A percentile compares a stretch with the other conserved stretches of the same genome.
Evolutionary conservation across 73 alveolate genomes (phyloP).

Genomic region (Paramecium primaurelia): DNA sequence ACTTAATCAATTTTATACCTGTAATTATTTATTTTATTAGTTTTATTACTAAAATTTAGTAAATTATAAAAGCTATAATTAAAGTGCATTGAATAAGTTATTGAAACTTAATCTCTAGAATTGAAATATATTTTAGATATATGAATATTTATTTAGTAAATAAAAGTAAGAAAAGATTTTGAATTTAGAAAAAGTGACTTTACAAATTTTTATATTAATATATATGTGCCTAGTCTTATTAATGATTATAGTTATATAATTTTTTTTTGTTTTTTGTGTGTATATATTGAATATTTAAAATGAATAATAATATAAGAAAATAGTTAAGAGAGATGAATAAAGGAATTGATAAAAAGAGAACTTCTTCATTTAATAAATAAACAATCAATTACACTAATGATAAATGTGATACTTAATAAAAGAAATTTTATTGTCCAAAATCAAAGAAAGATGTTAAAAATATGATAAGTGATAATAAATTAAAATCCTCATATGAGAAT

Average conservation of each 20-base stretch:
- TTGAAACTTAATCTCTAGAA: too few species aligned
- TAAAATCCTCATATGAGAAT: conserved; percentile 13
- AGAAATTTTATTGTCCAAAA: conserved; percentile 15
- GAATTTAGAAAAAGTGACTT: background rate
- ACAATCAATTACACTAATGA: background rate
- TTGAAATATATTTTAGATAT: too few species aligned
- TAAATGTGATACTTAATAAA: background rate
- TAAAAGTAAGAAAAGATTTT: background rate
- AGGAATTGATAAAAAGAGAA: background rate
- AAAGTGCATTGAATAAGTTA: too few species aligned
- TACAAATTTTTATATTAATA: too few species aligned
- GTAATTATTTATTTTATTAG: background rate
- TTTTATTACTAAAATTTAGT: too few species aligned
- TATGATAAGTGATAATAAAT: background rate
- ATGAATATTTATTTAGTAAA: too few species aligned
- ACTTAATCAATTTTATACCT: background rate
- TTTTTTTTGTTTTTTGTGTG: background rate
- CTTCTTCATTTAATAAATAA: conserved; percentile 2
- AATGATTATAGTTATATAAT: background rate
- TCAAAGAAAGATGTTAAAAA: background rate
- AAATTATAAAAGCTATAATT: background rate
- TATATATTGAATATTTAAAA: background rate
- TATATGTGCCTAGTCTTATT: background rate
- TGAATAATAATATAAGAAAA: background rate
- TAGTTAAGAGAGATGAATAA: background rate